Evolutionary conservation across 352 stramenopile genomes (phyloP).

Genomic region (Phytophthora cajani): DNA sequence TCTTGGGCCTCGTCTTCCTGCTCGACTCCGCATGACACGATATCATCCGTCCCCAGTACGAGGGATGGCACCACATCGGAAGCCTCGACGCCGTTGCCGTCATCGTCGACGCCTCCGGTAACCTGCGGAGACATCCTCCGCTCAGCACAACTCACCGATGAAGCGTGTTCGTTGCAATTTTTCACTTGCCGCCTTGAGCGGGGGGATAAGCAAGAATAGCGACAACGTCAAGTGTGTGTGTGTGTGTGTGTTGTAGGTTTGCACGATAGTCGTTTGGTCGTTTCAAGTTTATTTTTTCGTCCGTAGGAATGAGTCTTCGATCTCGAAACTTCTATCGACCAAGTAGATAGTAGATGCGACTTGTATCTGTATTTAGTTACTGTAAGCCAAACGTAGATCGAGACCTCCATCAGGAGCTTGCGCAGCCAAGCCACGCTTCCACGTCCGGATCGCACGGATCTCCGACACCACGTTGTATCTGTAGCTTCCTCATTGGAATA

Average conservation of each 20-base stretch:
- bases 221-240: background rate
- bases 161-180: background rate
- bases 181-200: background rate
- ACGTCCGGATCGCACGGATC: slow-evolving; percentile 30
- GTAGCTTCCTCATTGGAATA: slow-evolving; percentile 36
- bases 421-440: slow-evolving; percentile 45
- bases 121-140: background rate
- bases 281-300: no score
- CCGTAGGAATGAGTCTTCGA: background rate
- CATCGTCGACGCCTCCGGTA: background rate
- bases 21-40: background rate
- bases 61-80: slow-evolving; percentile 1
- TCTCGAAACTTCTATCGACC: background rate
- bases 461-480: slow-evolving; percentile 41
- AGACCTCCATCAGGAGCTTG: background rate
- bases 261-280: no score
- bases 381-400: no score
- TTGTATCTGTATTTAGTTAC: background rate
- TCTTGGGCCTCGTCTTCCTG: background rate
- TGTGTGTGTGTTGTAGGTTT: no score
- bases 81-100: background rate
- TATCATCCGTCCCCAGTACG: slow-evolving; percentile 15
- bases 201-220: background rate
- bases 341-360: no score
- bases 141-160: background rate